phyloP scores from a whole-genome alignment of 805 yeast genomes.

The Lipomyces oligophaga region DNA sequence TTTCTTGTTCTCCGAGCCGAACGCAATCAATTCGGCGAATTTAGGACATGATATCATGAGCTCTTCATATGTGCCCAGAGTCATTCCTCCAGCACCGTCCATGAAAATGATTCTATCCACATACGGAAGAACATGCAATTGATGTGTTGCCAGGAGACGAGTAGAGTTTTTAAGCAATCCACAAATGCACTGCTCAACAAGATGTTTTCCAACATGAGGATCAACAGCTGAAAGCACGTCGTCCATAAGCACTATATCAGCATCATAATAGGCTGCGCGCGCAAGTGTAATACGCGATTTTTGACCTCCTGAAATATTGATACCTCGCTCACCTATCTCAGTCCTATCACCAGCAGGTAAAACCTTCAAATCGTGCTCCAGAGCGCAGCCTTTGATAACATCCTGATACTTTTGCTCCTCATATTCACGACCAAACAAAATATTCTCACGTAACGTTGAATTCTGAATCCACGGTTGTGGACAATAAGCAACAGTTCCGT shows the following conservation, averaged over 20 bases:
- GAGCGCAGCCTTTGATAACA: slow-evolving; percentile 61
- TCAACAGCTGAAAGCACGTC: slow-evolving; percentile 88
- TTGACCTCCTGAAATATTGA: slow-evolving; percentile 86
- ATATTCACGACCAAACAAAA: slow-evolving; percentile 59
- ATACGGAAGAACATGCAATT: slow-evolving; percentile 60
- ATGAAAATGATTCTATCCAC: slow-evolving; percentile 71
- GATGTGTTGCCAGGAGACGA: slow-evolving; percentile 79
- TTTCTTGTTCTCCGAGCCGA: slow-evolving; percentile 8
- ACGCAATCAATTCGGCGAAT: slow-evolving; percentile 45
- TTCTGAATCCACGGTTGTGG: slow-evolving; percentile 85
- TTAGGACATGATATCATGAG: slow-evolving; percentile 41
- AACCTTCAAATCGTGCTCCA: slow-evolving; percentile 59
- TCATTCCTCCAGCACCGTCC: slow-evolving; percentile 53
- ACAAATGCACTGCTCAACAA: slow-evolving; percentile 63
- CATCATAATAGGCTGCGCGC: slow-evolving; percentile 67
- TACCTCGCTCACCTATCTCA: slow-evolving; percentile 87
- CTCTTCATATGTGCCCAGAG: slow-evolving; percentile 56
- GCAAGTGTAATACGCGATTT: slow-evolving; percentile 83
- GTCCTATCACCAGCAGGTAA: slow-evolving; percentile 73
- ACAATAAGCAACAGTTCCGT: slow-evolving; percentile 52
- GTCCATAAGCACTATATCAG: slow-evolving; percentile 66
- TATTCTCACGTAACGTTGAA: slow-evolving; percentile 70
- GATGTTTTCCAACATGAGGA: slow-evolving; percentile 76
- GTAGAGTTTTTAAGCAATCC: slow-evolving; percentile 59
- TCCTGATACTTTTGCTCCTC: slow-evolving; percentile 49